A percentile compares a stretch with the other conserved stretches of the same genome.
Conservation (phyloP, 140 eudicot species). For the Senecio squalidus region DNA sequence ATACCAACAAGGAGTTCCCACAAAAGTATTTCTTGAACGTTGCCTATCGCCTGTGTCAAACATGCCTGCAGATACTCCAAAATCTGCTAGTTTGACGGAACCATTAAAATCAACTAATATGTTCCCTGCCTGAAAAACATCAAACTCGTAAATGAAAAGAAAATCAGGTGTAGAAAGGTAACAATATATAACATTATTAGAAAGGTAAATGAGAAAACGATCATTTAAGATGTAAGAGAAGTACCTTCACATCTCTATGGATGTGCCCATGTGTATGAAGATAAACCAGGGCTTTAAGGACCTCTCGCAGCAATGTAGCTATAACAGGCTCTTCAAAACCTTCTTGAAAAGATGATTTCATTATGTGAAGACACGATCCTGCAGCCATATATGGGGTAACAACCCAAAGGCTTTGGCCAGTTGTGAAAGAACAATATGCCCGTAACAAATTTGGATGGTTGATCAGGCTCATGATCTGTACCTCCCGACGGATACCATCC, state of each 20-base stretch:
- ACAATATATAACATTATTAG: neutral
- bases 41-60: slow-evolving; percentile 96
- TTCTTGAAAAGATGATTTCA: slow-evolving; percentile 84
- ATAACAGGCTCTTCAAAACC: slow-evolving; percentile 94
- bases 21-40: slow-evolving; percentile 91
- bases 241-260: slow-evolving; percentile 97
- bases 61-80: slow-evolving; percentile 96
- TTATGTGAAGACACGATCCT: slow-evolving; percentile 93
- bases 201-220: neutral
- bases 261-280: slow-evolving; percentile 95
- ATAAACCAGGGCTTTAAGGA: slow-evolving; percentile 87
- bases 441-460: slow-evolving; percentile 79
- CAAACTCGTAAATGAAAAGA: slow-evolving; percentile 10
- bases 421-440: slow-evolving; percentile 84
- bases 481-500: slow-evolving; percentile 98
- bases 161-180: neutral
- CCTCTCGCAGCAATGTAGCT: slow-evolving; percentile 82
- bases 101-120: slow-evolving; percentile 77
- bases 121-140: slow-evolving; percentile 76
- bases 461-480: slow-evolving; percentile 83
- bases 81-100: slow-evolving; percentile 79
- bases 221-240: neutral
- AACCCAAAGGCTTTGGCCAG: slow-evolving; percentile 90
- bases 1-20: slow-evolving; percentile 99
- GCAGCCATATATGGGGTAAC: slow-evolving; percentile 97